Base-by-base conservation (phyloP, 192 early-diverging fungal species). In the Coemansia sp. region DNA sequence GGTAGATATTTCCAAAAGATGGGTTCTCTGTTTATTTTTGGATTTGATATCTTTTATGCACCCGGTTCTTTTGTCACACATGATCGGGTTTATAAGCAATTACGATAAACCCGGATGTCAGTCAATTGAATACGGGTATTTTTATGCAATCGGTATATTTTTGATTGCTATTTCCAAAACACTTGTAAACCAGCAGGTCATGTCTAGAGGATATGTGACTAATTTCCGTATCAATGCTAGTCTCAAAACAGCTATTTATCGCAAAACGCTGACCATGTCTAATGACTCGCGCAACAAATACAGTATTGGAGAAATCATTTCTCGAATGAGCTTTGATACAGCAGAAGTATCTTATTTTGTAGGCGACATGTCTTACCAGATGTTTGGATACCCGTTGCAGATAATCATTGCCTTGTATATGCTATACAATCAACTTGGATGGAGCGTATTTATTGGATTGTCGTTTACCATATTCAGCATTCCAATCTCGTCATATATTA, bases 211-310 rank as follows among this genome's bases (percentile, higher is more conserved):
- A 11, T 11, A 41, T 41, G 39, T 41, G 9, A 41, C 39, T 41
- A 41, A 41, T 41, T 41, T 41, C 39, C 39, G 39, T 11, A 41
- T 41, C 5, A 41, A 41, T 11, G 39, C 39, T 11, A 92, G 90
- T 43, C 79, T 94, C 65, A 88, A 92, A 34, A 92, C 97, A 0
- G 90, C 94, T 22, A 92, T 98, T 54, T 98, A 97, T 76, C 87
- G 88, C 68, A 99, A 98, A 67, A 87, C 95, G 6, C 79, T 99
- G 59, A 67, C 83, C 9, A 87, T 99, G 9, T 94, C 93, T 48
- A 96, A 93, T 75, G 85, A 88, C 22, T 86, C 90, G 58, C 88
- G 96, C 5, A 94, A 96, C 70, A 78, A 83, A n/a, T 94, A 90
- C 53, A 96, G 93, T 38, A 88, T 93, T 18, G 92, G 93, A 28